phyloP scores from a whole-genome alignment of 257 asterid species.

The Coffea canephora region DNA sequence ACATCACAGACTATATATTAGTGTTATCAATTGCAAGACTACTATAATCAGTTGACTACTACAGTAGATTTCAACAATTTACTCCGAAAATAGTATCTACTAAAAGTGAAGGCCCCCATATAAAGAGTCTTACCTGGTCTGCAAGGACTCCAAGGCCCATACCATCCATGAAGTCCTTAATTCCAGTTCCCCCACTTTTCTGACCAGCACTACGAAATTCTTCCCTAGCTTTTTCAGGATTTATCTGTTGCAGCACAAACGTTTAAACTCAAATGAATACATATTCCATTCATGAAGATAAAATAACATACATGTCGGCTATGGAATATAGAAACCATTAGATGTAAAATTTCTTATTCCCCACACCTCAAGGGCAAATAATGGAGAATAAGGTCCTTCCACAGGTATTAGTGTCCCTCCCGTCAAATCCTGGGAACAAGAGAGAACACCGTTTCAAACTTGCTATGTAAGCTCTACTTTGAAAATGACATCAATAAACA shows the following conservation, averaged over 20 bases:
- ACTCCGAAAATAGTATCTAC: background rate
- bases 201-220: slow-evolving; percentile 68
- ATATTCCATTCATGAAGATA: background rate
- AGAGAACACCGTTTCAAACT: slow-evolving; percentile 21
- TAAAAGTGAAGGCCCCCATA: background rate
- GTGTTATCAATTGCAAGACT: background rate
- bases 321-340: background rate
- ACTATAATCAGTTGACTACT: background rate
- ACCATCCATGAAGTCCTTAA: slow-evolving; percentile 98
- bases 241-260: slow-evolving; percentile 58
- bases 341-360: slow-evolving; percentile 7
- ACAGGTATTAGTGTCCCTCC: slow-evolving; percentile 88
- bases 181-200: slow-evolving; percentile 78
- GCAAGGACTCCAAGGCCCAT: slow-evolving; percentile 95
- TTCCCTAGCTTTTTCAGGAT: slow-evolving; percentile 94
- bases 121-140: slow-evolving; percentile 64
- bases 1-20: background rate
- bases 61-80: background rate
- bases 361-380: slow-evolving; percentile 95
- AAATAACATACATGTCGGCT: background rate
- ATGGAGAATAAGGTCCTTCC: slow-evolving; percentile 85
- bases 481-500: background rate
- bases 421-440: slow-evolving; percentile 65
- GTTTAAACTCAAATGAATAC: slow-evolving; percentile 5
- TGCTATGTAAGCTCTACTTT: background rate